phyloP scores from a whole-genome alignment of 257 asterid genomes.

The Solanum ahanhuiri region DNA sequence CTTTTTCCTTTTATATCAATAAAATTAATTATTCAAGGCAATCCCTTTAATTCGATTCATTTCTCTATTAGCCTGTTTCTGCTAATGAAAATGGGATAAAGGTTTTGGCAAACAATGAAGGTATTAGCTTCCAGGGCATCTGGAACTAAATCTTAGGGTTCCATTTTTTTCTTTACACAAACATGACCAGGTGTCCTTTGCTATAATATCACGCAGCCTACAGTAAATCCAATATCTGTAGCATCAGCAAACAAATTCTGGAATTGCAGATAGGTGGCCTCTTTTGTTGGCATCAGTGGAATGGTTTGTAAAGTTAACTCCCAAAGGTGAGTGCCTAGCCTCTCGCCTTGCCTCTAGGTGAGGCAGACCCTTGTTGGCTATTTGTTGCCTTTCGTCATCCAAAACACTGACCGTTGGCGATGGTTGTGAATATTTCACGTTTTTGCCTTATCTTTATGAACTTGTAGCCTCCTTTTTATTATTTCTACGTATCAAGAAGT shows the following conservation, averaged over 20 bases:
- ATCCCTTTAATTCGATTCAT: conserved; percentile 89
- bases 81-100: conserved; percentile 74
- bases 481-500: background rate
- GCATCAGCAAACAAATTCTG: conserved; percentile 45
- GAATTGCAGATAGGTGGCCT: conserved; percentile 45
- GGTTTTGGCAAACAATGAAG: conserved; percentile 30
- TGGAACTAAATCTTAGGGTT: conserved; percentile 22
- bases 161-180: background rate
- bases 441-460: background rate
- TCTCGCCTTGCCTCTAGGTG: background rate
- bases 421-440: background rate
- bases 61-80: conserved; percentile 58
- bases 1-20: conserved; percentile 2
- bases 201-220: conserved; percentile 37
- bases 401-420: background rate
- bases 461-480: background rate
- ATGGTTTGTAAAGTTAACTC: conserved; percentile 30
- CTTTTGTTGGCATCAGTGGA: conserved; percentile 57
- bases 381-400: background rate
- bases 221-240: conserved; percentile 40
- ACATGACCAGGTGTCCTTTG: background rate
- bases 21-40: conserved; percentile 33
- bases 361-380: no score
- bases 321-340: background rate
- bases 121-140: conserved; percentile 66